phyloP scores from a whole-genome alignment of 352 stramenopile species.

The Elongisporangium senticosum region DNA sequence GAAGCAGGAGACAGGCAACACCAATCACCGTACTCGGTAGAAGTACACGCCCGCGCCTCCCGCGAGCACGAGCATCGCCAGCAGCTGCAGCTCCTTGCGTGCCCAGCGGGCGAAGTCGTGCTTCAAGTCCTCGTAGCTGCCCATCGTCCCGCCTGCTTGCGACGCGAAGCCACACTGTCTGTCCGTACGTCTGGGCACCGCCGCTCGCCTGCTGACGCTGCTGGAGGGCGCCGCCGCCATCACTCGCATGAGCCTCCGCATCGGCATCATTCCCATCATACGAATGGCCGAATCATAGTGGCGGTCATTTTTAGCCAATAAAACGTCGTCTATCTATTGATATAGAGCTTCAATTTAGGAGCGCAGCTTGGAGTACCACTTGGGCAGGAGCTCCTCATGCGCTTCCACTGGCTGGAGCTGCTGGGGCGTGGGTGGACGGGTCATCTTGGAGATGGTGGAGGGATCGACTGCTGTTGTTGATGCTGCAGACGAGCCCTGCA shows the following conservation, averaged over 20 bases:
- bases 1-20: background rate
- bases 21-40: conserved; percentile 39
- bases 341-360: conserved; percentile 9
- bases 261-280: background rate
- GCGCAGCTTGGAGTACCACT: conserved; percentile 66
- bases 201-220: conserved; percentile 10
- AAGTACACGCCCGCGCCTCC: conserved; percentile 55
- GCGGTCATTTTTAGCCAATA: conserved; percentile 14
- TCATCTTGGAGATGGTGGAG: conserved; percentile 31
- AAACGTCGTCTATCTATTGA: background rate
- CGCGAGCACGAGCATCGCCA: conserved; percentile 35
- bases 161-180: background rate
- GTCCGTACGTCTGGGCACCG: background rate
- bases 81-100: conserved; percentile 37
- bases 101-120: conserved; percentile 60
- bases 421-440: conserved; percentile 25
- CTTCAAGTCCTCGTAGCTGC: conserved; percentile 44
- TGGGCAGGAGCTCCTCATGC: conserved; percentile 22
- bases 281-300: background rate
- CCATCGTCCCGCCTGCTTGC: background rate
- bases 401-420: conserved; percentile 6
- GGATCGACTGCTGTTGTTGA: background rate
- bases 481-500: background rate
- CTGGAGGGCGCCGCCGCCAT: conserved; percentile 3
- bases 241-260: background rate